Evolutionary conservation across 352 stramenopile species (phyloP).

Genomic region (Phytophthora brassicae): DNA sequence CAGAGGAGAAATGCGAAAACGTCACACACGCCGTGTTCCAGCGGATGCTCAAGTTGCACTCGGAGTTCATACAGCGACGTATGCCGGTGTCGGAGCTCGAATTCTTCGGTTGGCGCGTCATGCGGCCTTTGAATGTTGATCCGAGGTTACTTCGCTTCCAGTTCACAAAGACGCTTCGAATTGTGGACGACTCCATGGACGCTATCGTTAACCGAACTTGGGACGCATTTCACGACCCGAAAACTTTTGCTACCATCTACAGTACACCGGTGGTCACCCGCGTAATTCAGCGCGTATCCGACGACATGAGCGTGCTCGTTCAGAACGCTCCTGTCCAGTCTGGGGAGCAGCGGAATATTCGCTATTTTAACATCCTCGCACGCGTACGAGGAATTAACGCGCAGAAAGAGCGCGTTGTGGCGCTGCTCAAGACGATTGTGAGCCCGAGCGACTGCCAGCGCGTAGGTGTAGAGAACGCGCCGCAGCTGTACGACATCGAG

Average conservation of each 20-base stretch:
- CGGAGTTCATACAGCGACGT: conserved; percentile 34
- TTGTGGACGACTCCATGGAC: conserved; percentile 41
- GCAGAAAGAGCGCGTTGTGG: conserved; percentile 36
- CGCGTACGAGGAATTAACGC: conserved; percentile 31
- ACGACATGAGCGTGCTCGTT: conserved; percentile 42
- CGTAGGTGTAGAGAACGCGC: not conserved
- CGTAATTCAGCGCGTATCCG: conserved; percentile 39
- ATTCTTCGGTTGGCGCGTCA: conserved; percentile 43
- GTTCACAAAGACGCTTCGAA: conserved; percentile 41
- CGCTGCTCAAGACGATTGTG: conserved; percentile 49
- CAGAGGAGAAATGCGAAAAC: conserved; percentile 29
- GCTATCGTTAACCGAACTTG: conserved; percentile 46
- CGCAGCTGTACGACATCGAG: conserved; percentile 39
- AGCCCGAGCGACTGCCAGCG: conserved; percentile 32
- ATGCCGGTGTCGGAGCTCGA: conserved; percentile 33
- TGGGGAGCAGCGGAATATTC: conserved; percentile 29
- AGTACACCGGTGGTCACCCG: conserved; percentile 40
- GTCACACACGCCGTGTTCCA: conserved; percentile 34
- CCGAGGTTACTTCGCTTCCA: conserved; percentile 42
- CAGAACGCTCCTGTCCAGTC: conserved; percentile 41
- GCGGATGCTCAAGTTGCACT: conserved; percentile 38
- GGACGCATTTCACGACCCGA: conserved; percentile 39
- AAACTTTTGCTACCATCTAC: conserved; percentile 44
- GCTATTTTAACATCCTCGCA: conserved; percentile 49
- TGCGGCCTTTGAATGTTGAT: conserved; percentile 29